Conservation (phyloP, 345 rosid genomes). For the Combretum micranthum region DNA sequence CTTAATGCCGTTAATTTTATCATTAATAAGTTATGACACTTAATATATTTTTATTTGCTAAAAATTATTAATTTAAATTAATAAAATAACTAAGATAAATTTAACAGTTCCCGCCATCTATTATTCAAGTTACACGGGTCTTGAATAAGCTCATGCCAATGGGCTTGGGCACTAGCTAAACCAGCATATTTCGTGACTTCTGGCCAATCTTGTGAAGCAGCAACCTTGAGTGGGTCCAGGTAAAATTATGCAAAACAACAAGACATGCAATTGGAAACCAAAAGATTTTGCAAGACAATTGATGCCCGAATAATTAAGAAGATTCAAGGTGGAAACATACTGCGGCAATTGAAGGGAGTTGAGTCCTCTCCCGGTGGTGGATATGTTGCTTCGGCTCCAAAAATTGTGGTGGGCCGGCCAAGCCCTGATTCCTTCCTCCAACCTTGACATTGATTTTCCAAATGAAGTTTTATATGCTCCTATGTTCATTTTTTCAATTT, state of each 20-base stretch:
- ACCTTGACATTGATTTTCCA: conserved; percentile 93
- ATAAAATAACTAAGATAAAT: too few species aligned
- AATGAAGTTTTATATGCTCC: too few species aligned
- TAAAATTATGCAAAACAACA: not conserved
- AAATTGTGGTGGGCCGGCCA: conserved; percentile 80
- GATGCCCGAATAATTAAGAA: not conserved
- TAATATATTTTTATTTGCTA: too few species aligned
- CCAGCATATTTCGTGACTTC: conserved; percentile 93
- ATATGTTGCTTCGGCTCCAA: conserved; percentile 97
- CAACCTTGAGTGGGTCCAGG: conserved; percentile 46
- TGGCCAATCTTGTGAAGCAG: conserved; percentile 99
- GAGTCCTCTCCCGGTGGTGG: conserved; percentile 99
- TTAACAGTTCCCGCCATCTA: too few species aligned
- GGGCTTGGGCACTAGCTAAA: conserved; percentile 92
- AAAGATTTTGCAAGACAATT: too few species aligned
- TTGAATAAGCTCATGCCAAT: conserved; percentile 92
- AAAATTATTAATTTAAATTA: too few species aligned
- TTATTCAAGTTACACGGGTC: conserved; percentile 78
- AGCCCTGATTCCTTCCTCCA: conserved; percentile 96
- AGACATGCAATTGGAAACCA: too few species aligned
- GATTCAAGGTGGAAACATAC: conserved; percentile 28
- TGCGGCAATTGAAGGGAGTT: conserved; percentile 94
- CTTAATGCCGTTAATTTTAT: too few species aligned
- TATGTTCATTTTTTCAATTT: too few species aligned
- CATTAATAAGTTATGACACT: too few species aligned